These are phyloP conservation scores for Ophiostoma montium DNA, from an alignment of 2,329 filamentous ascomycete species.

Conservation along the genomic window DNA sequence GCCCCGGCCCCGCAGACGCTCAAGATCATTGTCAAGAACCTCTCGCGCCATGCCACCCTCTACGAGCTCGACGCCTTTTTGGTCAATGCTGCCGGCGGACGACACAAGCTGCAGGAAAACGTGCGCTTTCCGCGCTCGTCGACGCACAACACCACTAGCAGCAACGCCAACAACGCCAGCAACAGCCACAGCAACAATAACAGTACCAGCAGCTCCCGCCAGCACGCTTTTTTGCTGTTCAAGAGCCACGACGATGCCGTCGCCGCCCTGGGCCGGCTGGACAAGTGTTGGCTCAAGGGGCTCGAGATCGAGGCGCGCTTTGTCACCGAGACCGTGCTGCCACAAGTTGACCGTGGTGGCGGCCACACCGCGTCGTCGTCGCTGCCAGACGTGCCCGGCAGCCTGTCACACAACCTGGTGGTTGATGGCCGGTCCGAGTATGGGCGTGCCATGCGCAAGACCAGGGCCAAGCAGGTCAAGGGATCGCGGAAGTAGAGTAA, in stretches of 20 bases:
- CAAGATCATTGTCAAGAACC: conserved; percentile 10
- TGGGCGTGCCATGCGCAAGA: background rate
- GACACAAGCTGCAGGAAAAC: conserved; percentile 5
- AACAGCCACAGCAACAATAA: background rate
- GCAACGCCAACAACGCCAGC: background rate
- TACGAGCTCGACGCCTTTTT: conserved; percentile 5
- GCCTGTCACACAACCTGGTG: conserved; percentile 6
- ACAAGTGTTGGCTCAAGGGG: conserved; percentile 1
- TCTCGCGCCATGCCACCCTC: conserved; percentile 8
- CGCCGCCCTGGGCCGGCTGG: background rate
- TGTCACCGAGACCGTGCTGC: conserved; percentile 3
- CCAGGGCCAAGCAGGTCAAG: background rate
- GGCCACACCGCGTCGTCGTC: background rate
- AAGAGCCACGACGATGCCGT: conserved; percentile 2
- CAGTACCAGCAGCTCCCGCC: background rate
- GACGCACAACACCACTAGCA: background rate
- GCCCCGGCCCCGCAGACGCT: background rate
- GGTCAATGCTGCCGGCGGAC: conserved; percentile 1
- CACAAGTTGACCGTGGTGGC: background rate
- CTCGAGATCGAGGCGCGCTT: conserved; percentile 7
- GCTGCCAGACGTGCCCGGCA: background rate
- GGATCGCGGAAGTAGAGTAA: background rate
- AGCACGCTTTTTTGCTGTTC: conserved; percentile 9
- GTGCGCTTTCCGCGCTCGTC: conserved; percentile 6
- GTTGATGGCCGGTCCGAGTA: conserved; percentile 8